These are phyloP conservation scores for Saccharomycopsis sp. DNA, from an alignment of 805 yeast species.

Conservation along the genomic window DNA sequence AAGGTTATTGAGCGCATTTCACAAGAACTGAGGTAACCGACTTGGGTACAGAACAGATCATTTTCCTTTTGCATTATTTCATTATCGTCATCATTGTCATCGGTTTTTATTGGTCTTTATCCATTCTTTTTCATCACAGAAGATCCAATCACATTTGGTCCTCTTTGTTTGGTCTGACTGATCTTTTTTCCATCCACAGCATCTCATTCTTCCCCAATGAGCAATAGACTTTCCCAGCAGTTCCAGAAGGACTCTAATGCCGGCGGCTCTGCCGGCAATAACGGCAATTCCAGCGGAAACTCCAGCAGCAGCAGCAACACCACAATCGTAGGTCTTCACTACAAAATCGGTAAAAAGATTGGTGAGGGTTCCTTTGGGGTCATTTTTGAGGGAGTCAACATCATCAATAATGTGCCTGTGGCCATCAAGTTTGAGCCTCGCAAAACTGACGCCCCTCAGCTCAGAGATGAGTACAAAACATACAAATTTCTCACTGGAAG, in stretches of 20 bases:
- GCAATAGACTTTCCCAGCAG: slow-evolving; percentile 14
- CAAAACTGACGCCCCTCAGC: slow-evolving; percentile 94
- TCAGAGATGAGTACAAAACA: slow-evolving; percentile 94
- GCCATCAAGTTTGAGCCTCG: slow-evolving; percentile 97
- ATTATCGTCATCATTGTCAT: too few relatives aligned
- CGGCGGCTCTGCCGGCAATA: not conserved
- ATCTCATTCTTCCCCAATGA: slow-evolving; percentile 6
- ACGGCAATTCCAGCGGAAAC: not conserved
- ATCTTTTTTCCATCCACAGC: not conserved
- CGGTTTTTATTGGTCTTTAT: too few relatives aligned
- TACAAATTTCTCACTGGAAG: slow-evolving; percentile 80
- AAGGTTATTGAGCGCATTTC: too few relatives aligned
- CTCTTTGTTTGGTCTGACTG: not conserved
- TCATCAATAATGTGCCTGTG: slow-evolving; percentile 85
- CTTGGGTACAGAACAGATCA: too few relatives aligned
- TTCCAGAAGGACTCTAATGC: slow-evolving; percentile 8
- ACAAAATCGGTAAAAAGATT: slow-evolving; percentile 92
- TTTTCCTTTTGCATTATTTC: not conserved
- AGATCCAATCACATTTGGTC: too few relatives aligned
- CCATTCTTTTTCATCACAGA: too few relatives aligned
- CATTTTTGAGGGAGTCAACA: slow-evolving; percentile 89
- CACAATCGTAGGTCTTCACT: slow-evolving; percentile 80
- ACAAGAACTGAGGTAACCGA: too few relatives aligned
- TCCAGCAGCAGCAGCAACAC: slow-evolving; percentile 4
- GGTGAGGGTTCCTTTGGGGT: slow-evolving; percentile 99